phyloP scores from a whole-genome alignment of 2,329 filamentous ascomycete species.

The Sclerotinia trifoliorum region DNA sequence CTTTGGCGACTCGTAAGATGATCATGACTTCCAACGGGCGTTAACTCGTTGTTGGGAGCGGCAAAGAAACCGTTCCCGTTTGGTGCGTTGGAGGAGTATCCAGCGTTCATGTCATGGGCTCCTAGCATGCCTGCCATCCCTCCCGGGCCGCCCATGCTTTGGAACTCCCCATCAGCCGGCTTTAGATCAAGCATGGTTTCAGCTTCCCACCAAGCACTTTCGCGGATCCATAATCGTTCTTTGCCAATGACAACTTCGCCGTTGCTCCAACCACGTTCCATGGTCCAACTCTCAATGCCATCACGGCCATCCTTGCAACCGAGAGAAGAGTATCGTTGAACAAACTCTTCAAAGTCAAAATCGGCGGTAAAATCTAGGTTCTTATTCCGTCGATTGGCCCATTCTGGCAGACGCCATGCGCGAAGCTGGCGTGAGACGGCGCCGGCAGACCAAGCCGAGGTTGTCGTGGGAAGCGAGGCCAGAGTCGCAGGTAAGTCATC shows the following conservation, averaged over 20 bases:
- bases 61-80: slow-evolving; percentile 68
- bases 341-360: slow-evolving; percentile 92
- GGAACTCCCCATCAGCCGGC: slow-evolving; percentile 38
- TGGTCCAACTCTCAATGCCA: slow-evolving; percentile 88
- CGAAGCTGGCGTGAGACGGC: slow-evolving; percentile 90
- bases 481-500: slow-evolving; percentile 78
- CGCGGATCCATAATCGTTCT: slow-evolving; percentile 93
- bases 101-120: slow-evolving; percentile 64
- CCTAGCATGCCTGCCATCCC: slow-evolving; percentile 49
- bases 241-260: slow-evolving; percentile 89
- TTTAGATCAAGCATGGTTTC: slow-evolving; percentile 94
- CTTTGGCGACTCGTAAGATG: slow-evolving; percentile 55
- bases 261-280: slow-evolving; percentile 97
- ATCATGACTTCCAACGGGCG: slow-evolving; percentile 67
- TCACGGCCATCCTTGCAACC: slow-evolving; percentile 89
- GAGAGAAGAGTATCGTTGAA: slow-evolving; percentile 74
- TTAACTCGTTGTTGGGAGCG: slow-evolving; percentile 58
- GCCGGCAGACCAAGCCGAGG: slow-evolving; percentile 89
- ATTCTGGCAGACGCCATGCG: slow-evolving; percentile 90
- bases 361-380: slow-evolving; percentile 94
- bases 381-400: slow-evolving; percentile 91
- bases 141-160: slow-evolving; percentile 10
- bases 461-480: slow-evolving; percentile 67
- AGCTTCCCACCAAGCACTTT: slow-evolving; percentile 95
- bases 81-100: slow-evolving; percentile 58